Evolutionary conservation across 2,329 filamentous ascomycete genomes (phyloP), one percentile per base, ranked within the genome.

Genomic region (Colletotrichum siamense): DNA sequence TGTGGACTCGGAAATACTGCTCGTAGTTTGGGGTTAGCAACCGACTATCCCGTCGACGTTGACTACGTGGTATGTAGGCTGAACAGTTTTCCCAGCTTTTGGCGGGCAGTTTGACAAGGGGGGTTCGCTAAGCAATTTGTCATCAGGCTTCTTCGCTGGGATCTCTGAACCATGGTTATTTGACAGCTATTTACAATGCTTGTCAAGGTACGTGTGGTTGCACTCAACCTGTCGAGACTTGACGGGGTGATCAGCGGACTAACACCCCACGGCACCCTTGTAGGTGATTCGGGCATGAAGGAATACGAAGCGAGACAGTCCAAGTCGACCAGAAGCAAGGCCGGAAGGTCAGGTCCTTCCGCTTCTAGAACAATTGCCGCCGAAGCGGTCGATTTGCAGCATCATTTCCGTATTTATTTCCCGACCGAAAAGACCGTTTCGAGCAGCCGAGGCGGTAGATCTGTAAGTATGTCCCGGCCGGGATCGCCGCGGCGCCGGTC

Each of bases 141-240:
- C 62, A 74, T 71, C 66, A 94, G 93, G 91, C 94, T 28, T 95
- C 96, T 1, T 98, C 96, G 1, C 86, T 99, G 7, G 97, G 96
- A 22, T 92, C 92, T 10, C 82, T 99, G 57, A 95, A 92, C 69
- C 88, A 91, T 57, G 89, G 91, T 8, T 92, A 98, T 75, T 84
- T 98, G 32, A 84, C 83, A 69, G 86, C 87, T 12, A 84, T 92
- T 22, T 91, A 91, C 80, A 86, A 87, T 76, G 89, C 90, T 55
- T 89, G 89, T 79, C 87, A 90, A 86, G 90, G 90, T 91, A 82
- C 70, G 82, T 78, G 28, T 67, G 34, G 34, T 61, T 69, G 39
- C 59, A 71, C 44, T 68, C 78, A 59, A 66, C 34, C 67, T 67
- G 34, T 69, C 67, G 66, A 44, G 61, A 26, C 52, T 66, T 68